Evolutionary conservation across 768 basidiomycete species (phyloP), one percentile per base, ranked within the genome.

Genomic region (Lactifluus subvellereus): DNA sequence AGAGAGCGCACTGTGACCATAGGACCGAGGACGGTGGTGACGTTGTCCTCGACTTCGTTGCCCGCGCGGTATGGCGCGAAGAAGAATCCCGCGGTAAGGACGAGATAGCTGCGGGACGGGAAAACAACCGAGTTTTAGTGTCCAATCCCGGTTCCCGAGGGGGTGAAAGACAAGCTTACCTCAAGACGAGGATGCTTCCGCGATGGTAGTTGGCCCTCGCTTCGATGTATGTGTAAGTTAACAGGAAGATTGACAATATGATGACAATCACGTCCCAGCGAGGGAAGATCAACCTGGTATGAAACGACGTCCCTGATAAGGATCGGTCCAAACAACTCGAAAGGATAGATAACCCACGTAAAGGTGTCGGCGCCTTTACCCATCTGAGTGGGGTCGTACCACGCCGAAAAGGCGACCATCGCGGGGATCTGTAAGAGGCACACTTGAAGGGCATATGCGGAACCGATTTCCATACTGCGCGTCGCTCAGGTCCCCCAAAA

Each of bases 141-240:
- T 62, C 13, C 2, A 22, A 10, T n/a, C 48, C 27, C 6, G 30
- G 30, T 11, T 20, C 30, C 4, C 13, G 14, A 4, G 11, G 2
- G 5, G 6, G 14, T 40, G 22, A 30, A 2, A 13, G 33, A 18
- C 38, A 67, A 70, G 20, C 45, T 64, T 68, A 95, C 92, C 94
- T 94, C 54, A 98, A 79, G 59, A 98, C 88, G 51, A 99, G 84
- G 62, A 97, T 97, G 68, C 91, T 94, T 52, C 97, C 97, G 68
- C 97, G 86, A 72, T 98, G 94, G 73, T 99, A 99, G 75, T 98
- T 98, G 69, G 90, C 91, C 78, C 89, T 94, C n/a, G 94, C 94
- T 76, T 99, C 97, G 69, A 98, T 97, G 73, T 97, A 98, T 4
- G 94, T 96, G 74, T 99, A 99, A 0, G 97, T 98, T 81, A 99